Evolutionary conservation across 495 filamentous ascomycete genomes (phyloP).

Genomic region (Daldinia decipiens): DNA sequence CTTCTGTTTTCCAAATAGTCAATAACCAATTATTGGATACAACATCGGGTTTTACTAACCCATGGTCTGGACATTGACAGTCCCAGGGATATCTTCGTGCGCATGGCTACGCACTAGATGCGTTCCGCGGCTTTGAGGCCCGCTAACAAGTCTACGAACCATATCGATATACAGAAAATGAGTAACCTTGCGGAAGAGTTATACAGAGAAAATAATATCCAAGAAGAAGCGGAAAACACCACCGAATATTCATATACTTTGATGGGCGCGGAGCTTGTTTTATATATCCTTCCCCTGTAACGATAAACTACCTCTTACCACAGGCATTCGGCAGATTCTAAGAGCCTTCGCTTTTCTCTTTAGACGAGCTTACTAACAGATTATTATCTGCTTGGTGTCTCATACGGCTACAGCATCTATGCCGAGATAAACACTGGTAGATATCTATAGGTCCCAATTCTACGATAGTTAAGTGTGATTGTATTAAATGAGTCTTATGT

Average conservation of each 20-base stretch:
- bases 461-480: constrained; percentile 4
- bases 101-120: constrained; percentile 59
- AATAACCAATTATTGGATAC: neutral
- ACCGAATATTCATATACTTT: neutral
- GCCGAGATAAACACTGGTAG: constrained; percentile 14
- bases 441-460: neutral
- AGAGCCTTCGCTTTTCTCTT: neutral
- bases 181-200: neutral
- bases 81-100: constrained; percentile 67
- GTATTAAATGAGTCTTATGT: constrained; percentile 14
- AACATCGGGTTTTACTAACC: constrained; percentile 28
- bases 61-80: constrained; percentile 62
- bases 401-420: too few species aligned
- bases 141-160: constrained; percentile 8
- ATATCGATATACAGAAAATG: neutral
- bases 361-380: neutral
- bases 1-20: constrained; percentile 50
- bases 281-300: neutral
- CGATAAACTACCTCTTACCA: neutral
- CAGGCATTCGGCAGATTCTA: neutral
- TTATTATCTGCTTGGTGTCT: neutral
- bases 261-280: neutral
- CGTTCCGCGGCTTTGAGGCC: constrained; percentile 6
- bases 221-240: neutral
- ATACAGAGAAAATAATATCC: neutral